A percentile compares a stretch with the other conserved stretches of the same genome.
Evolutionary conservation across 495 filamentous ascomycete species (phyloP).

Genomic region (Hyaloscypha variabilis): DNA sequence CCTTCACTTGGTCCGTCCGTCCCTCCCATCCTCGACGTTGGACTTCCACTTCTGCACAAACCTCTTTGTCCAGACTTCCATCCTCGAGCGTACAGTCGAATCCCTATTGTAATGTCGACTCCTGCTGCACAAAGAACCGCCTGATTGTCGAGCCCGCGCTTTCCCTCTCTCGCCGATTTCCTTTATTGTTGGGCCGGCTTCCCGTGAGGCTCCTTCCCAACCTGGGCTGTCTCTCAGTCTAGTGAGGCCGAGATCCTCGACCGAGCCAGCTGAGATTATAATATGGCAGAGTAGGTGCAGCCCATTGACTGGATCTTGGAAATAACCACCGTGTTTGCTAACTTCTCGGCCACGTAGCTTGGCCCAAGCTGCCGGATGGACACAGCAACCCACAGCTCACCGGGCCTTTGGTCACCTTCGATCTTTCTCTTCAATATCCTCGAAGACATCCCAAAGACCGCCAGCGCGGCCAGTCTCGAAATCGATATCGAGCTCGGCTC

Average conservation of each 20-base stretch:
- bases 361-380: slow-evolving; percentile 52
- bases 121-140: background rate
- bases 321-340: slow-evolving; percentile 1
- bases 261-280: background rate
- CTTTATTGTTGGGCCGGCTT: background rate
- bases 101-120: background rate
- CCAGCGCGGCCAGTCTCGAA: slow-evolving; percentile 28
- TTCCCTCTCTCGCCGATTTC: background rate
- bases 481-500: slow-evolving; percentile 28
- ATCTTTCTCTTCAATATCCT: slow-evolving; percentile 42
- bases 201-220: background rate
- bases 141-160: background rate
- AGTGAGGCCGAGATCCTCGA: background rate
- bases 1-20: too few relatives aligned
- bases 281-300: slow-evolving; percentile 7
- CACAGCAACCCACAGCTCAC: slow-evolving; percentile 45
- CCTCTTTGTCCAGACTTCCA: background rate
- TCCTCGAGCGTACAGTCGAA: background rate
- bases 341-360: slow-evolving; percentile 36
- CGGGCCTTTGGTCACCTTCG: slow-evolving; percentile 48
- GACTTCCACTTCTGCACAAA: background rate
- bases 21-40: too few relatives aligned
- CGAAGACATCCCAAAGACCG: slow-evolving; percentile 13
- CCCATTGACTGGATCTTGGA: background rate
- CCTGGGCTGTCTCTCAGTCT: background rate